Evolutionary conservation across 148 eudicot species (phyloP), one percentile per base, ranked within the genome.

Genomic region (Camellia lanceoleosa): DNA sequence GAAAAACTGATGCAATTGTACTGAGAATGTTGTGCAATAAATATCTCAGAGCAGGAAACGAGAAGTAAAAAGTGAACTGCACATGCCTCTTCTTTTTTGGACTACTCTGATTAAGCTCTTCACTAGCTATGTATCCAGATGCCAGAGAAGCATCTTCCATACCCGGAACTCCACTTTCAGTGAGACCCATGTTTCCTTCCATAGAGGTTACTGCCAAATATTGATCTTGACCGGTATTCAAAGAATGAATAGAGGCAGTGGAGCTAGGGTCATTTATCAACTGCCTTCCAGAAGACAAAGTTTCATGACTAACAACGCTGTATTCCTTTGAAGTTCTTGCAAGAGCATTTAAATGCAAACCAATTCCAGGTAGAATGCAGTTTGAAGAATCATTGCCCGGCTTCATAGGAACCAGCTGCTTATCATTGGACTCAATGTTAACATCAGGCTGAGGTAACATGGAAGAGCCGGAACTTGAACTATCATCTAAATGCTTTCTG

Each of bases 281-380:
- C 65, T 79, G 84, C n/a, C 73, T 79, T 80, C 72, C 86, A 68
- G 93, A 69, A 71, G 86, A 74, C 71, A 51, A 18, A 72, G 71
- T 71, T 68, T 90, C 92, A 38, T 80, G 84, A 73, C 85, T 85
- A 68, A 81, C 61, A 70, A 78, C 78, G 71, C 81, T 86, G 68
- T 74, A 75, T 71, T 86, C 94, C 84, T 83, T 85, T 51, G 97
- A 85, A 79, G 91, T 85, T 77, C 89, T 76, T 46, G 98, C 98
- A 74, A 96, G 87, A 79, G 98, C 91, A 88, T 96, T 96, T 69
- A 96, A 86, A 85, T 96, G 99, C 90, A 96, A 89, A 73, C 99
- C 99, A 73, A 96, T 93, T 52, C 98, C 95, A 60, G 98, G 91
- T 38, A 92, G 70, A 61, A 85, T 59, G 79, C 90, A 51, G 78